A percentile compares a stretch with the other conserved stretches of the same genome.
phyloP scores from a whole-genome alignment of 1,139 yeast species.

The Yamadazyma sp. region DNA sequence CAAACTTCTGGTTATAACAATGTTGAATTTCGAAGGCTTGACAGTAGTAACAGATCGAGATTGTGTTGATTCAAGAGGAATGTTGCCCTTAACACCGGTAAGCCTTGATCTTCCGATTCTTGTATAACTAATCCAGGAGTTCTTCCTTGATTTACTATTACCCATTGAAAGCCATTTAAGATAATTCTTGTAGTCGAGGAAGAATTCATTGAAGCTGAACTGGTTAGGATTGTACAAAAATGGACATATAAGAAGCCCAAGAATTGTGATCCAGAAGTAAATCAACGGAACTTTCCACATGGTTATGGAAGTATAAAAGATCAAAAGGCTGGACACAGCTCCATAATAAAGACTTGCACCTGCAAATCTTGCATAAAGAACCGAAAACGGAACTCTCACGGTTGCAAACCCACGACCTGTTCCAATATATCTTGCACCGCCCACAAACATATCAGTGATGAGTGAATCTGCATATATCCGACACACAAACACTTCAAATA shows the following conservation, averaged over 20 bases:
- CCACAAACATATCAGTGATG: slow-evolving; percentile 47
- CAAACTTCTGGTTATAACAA: slow-evolving; percentile 30
- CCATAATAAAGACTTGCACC: slow-evolving; percentile 48
- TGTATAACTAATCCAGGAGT: slow-evolving; percentile 45
- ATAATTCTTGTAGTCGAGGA: slow-evolving; percentile 45
- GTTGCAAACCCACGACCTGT: slow-evolving; percentile 60
- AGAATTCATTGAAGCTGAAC: slow-evolving; percentile 48
- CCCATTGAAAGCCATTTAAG: slow-evolving; percentile 48
- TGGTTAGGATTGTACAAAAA: slow-evolving; percentile 54
- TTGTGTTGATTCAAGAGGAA: slow-evolving; percentile 18
- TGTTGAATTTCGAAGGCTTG: slow-evolving; percentile 39
- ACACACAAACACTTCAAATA: slow-evolving; percentile 56
- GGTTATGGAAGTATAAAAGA: slow-evolving; percentile 42
- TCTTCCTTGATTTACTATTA: slow-evolving; percentile 27
- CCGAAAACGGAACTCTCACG: slow-evolving; percentile 42
- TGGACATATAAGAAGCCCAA: slow-evolving; percentile 48
- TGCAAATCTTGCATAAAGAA: slow-evolving; percentile 48
- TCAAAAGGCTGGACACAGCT: slow-evolving; percentile 33
- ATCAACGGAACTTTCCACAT: slow-evolving; percentile 50
- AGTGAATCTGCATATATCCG: slow-evolving; percentile 50
- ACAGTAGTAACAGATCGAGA: slow-evolving; percentile 30
- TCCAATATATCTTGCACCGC: slow-evolving; percentile 56
- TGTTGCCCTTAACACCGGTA: slow-evolving; percentile 42
- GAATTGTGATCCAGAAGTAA: slow-evolving; percentile 51
- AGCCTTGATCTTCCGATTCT: slow-evolving; percentile 39